Percentiles rank a stretch among this genome's conserved stretches.
phyloP scores from a whole-genome alignment of 2,329 filamentous ascomycete species.

The Botryotinia calthae region DNA sequence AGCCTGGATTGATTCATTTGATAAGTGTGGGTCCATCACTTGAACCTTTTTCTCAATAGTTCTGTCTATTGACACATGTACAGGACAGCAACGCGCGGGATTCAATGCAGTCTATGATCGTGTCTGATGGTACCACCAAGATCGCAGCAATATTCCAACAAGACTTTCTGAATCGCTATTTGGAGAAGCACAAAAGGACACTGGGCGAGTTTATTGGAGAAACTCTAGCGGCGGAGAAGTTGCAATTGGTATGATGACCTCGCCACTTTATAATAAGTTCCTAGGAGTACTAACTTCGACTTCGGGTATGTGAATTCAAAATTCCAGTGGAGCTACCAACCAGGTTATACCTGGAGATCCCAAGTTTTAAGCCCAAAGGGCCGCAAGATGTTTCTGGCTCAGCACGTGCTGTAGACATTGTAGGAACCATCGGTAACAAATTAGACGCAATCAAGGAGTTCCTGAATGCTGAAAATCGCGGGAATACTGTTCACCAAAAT shows the following conservation, averaged over 20 bases:
- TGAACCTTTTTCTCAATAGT: neutral
- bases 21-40: slow-evolving; percentile 7
- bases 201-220: neutral
- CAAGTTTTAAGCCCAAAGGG: neutral
- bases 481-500: neutral
- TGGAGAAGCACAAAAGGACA: slow-evolving; percentile 12
- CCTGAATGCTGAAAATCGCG: neutral
- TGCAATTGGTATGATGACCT: slow-evolving; percentile 11
- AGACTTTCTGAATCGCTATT: neutral
- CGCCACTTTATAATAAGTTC: neutral
- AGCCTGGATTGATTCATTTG: slow-evolving; percentile 2
- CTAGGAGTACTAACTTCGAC: slow-evolving; percentile 14
- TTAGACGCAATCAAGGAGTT: neutral
- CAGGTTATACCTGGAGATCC: neutral
- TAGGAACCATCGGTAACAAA: neutral
- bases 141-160: slow-evolving; percentile 5
- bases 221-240: neutral
- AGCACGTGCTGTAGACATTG: neutral
- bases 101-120: neutral
- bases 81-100: neutral
- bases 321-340: neutral
- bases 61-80: neutral
- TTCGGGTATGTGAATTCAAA: slow-evolving; percentile 6
- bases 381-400: neutral
- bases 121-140: slow-evolving; percentile 12